Base-by-base conservation (phyloP, 1,139 yeast genomes). In the Waltiozyma sp. region DNA sequence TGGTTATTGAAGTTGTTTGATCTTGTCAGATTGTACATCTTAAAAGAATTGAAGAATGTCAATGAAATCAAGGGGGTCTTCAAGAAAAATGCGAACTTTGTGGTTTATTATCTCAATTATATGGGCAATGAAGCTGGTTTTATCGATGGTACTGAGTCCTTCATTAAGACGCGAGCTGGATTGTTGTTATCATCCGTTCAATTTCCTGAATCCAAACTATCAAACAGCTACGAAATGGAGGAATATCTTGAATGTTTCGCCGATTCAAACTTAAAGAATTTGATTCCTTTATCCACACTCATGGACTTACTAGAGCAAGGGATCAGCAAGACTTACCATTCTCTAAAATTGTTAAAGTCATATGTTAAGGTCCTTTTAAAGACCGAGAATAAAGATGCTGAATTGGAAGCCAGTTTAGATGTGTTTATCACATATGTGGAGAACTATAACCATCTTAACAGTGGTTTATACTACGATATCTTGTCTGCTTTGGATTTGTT, bases 281-380 rank as follows among this genome's bases (percentile, higher is more conserved):
- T 49, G 7, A 44, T 33, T 9, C 15, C 52, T 14, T 46, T 60
- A 0, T 34, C 46, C 11, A 42, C 45, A 5, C 48, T 62, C 11
- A 51, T 53, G 9, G 52, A 49, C 2, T 42, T 61, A 2, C 47
- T 70, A 9, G 62, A 62, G 33, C 53, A 55, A 19, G 70, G 70
- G 2, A 58, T 71, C n/a, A 51, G 61, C 14, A 61, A 64, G 42
- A 71, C 79, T 0, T 75, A 73, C 49, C 77, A 75, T 48, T 73
- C 76, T 28, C 63, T 68, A 18, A 43, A 38, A 50, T 56, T 44
- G 51, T 56, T 56, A 55, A 60, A 50, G 55, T 58, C 54, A 52
- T 62, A 45, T 58, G 64, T 51, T 50, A 56, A 42, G 61, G 57
- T 49, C 46, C 54, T 46, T 52, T 53, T 43, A 43, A 45, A 31